Base-by-base conservation (phyloP, 2,329 filamentous ascomycete genomes). In the Aspergillus uvarum region DNA sequence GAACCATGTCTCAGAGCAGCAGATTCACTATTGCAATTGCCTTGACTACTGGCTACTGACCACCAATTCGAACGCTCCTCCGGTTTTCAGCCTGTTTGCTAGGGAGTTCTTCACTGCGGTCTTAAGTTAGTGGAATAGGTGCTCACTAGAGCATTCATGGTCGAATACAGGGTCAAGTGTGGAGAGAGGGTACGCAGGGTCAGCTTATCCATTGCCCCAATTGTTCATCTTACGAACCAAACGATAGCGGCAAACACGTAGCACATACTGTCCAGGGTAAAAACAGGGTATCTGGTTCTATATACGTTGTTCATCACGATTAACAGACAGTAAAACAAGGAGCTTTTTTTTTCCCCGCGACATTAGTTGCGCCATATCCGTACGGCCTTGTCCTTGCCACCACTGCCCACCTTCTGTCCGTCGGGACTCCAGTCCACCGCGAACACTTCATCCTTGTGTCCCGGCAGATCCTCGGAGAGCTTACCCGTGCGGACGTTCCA, bases 341-440 rank as follows among this genome's bases (percentile, higher is more conserved):
- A 64, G 51, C 56, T 32, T 44, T 44, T 29, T 29, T 29, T 29
- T 8, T 8, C 8, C 7, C 8, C 16, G 54, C 51, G 59, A 58
- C 47, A 65, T 69, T 72, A 89, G 74, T 88, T 83, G 67, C 84
- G 81, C 86, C 86, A 89, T 66, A 88, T 83, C 69, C 85, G 80
- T 56, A 89, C 84, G 54, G 82, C 82, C 76, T 96, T 97, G 76
- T 99, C 95, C 74, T 94, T 94, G 10, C 95, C 95, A 57, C 93
- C 95, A 74, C 92, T 96, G 19, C 88, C 92, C 16, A 98, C 93
- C 68, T 88, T 88, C 67, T 91, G 85, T 8, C 95, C 95, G 73
- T 97, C 93, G 0, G 92, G 89, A 67, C 90, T 93, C 95, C 94
- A 98, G 74, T 98, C 94, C 12, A 97, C 88, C 0, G 93, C 92